Conservation (phyloP, 495 filamentous ascomycete species). For the Hypoxylon lenormandii region DNA sequence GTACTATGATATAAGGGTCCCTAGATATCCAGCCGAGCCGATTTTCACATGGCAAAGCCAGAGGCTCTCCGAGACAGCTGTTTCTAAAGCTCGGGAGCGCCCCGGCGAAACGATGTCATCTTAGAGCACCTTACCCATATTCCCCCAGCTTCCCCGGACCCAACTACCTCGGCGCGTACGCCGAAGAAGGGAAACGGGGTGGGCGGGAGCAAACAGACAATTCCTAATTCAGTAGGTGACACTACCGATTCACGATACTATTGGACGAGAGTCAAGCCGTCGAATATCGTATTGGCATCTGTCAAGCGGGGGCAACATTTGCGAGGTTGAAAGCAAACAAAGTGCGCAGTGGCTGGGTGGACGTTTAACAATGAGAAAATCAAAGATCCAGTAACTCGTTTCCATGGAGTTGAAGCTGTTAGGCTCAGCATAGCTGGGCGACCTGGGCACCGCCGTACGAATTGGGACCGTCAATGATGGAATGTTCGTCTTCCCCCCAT, state of each 20-base stretch:
- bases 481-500: no score
- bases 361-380: neutral
- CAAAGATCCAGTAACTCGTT: neutral
- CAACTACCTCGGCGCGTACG: slow-evolving; percentile 16
- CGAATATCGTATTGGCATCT: slow-evolving; percentile 3
- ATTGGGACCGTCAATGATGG: no score
- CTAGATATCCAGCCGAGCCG: neutral
- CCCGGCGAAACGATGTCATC: neutral
- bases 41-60: slow-evolving; percentile 22
- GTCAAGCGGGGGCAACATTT: neutral
- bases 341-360: neutral
- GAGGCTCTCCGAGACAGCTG: neutral
- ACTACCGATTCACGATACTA: slow-evolving; percentile 1
- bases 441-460: no score
- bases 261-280: slow-evolving; percentile 13
- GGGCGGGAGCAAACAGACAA: neutral
- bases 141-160: neutral
- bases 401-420: no score
- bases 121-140: neutral
- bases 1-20: neutral
- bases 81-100: neutral
- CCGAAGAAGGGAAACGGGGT: neutral
- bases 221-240: slow-evolving; percentile 27
- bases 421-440: no score
- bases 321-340: slow-evolving; percentile 15